phyloP scores from a whole-genome alignment of 2,329 filamentous ascomycete species.

The Curvularia eragrostidis region DNA sequence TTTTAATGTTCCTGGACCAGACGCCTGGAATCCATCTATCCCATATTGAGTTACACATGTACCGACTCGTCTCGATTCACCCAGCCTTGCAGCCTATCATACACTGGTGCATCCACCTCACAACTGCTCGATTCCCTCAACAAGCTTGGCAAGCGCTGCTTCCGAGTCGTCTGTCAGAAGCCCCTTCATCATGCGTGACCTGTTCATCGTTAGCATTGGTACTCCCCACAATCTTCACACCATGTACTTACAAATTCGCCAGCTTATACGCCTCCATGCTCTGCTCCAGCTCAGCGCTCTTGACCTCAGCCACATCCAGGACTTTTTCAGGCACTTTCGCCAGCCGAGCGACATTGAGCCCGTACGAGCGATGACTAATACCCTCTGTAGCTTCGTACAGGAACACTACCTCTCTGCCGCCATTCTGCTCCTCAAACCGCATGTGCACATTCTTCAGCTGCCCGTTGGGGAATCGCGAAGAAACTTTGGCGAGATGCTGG shows the following conservation, averaged over 20 bases:
- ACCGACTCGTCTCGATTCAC: neutral
- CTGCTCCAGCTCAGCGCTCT: conserved; percentile 81
- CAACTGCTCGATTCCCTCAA: conserved; percentile 25
- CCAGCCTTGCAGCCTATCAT: neutral
- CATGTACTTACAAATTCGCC: conserved; percentile 42
- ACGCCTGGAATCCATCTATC: neutral
- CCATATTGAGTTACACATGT: neutral
- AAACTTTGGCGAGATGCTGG: conserved; percentile 80
- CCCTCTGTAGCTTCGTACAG: conserved; percentile 91
- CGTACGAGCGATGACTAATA: conserved; percentile 92
- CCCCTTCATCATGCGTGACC: conserved; percentile 32
- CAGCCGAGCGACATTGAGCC: conserved; percentile 87
- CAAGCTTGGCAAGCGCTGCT: conserved; percentile 17
- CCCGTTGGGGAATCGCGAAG: conserved; percentile 67
- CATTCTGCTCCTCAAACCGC: conserved; percentile 69
- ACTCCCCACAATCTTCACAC: conserved; percentile 6
- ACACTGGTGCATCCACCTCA: conserved; percentile 2
- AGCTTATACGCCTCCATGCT: conserved; percentile 52
- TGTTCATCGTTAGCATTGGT: conserved; percentile 24
- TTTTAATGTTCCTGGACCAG: neutral
- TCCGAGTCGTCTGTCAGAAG: conserved; percentile 37
- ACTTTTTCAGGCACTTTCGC: conserved; percentile 80
- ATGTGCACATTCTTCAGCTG: conserved; percentile 91
- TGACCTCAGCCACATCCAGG: conserved; percentile 77
- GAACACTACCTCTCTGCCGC: conserved; percentile 82